Base-by-base conservation (phyloP, 2,329 filamentous ascomycete species). In the Paraphaeosphaeria sporulosa region DNA sequence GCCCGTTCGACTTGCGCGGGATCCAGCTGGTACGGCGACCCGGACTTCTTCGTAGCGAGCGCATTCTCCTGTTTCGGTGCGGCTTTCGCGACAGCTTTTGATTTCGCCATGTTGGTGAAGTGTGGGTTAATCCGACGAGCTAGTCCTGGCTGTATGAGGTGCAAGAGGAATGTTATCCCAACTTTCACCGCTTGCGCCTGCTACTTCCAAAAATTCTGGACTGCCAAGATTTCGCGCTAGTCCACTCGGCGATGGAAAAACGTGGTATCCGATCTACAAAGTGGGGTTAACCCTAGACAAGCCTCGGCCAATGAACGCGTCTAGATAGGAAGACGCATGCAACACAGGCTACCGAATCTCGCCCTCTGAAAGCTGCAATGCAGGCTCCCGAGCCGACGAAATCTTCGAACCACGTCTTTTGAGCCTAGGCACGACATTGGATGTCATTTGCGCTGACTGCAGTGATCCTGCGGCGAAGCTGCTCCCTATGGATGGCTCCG, bases 1-100 rank as follows among this genome's bases (percentile, higher is more conserved):
- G 87, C 87, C 78, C 83, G 84, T 62, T 85, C 76, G 55, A 86
- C 86, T 80, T 89, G 78, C 27, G 72, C 66, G 13, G 78, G 68
- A 66, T 83, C 80, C 49, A 84, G 73, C 61, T 81, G 75, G 68
- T 80, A 81, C 12, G 78, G 77, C 17, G 73, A 71, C 56, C 70
- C 75, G 73, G 19, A 66, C 67, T 65, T 76, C 21, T 38, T 78
- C 44, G 73, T 78, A 40, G 77, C 76, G 42, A 79, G 67, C 55
- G 71, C 76, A 54, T 76, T 69, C 57, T 65, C 62, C 44, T 51
- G 52, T 59, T 70, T 68, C 57, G 46, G 32, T 25, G 47, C 55
- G 15, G 57, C 47, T 42, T 70, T 73, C 1, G 64, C 62, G 13
- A 70, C 57, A 34, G 70, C 47, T 60, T 71, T 74, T 55, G 71